A percentile compares a stretch with the other conserved stretches of the same genome.
Conservation (phyloP, 257 asterid species). For the Fraxinus excelsior region DNA sequence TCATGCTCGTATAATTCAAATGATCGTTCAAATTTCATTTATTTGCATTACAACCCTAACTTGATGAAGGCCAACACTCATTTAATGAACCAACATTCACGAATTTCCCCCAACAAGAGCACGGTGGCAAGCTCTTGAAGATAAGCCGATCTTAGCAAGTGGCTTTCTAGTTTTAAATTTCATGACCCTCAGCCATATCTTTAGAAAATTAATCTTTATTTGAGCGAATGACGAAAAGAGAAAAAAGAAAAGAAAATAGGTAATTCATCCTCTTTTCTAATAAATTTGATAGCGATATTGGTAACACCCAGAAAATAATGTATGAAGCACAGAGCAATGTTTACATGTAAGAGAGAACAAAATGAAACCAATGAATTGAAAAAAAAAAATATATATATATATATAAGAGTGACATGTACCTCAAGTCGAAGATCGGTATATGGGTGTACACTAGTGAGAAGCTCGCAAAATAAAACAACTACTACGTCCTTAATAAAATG, state of each 20-base stretch:
- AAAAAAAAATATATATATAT: no score
- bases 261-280: not conserved
- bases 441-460: no score
- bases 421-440: no score
- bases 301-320: no score
- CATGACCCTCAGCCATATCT: not conserved
- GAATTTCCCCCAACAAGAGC: not conserved
- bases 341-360: no score
- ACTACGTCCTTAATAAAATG: no score
- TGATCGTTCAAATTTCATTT: not conserved
- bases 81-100: not conserved
- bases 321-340: no score
- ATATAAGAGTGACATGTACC: no score
- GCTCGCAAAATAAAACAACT: not conserved
- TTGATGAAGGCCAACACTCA: not conserved
- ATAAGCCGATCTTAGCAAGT: not conserved
- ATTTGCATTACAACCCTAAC: not conserved
- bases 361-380: no score
- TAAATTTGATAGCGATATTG: no score
- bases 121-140: not conserved
- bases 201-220: not conserved
- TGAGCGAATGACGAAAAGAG: not conserved
- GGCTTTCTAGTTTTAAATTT: not conserved
- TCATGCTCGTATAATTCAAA: no score
- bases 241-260: not conserved